Base-by-base conservation (phyloP, 768 basidiomycete species). In the Daedalea quercina region DNA sequence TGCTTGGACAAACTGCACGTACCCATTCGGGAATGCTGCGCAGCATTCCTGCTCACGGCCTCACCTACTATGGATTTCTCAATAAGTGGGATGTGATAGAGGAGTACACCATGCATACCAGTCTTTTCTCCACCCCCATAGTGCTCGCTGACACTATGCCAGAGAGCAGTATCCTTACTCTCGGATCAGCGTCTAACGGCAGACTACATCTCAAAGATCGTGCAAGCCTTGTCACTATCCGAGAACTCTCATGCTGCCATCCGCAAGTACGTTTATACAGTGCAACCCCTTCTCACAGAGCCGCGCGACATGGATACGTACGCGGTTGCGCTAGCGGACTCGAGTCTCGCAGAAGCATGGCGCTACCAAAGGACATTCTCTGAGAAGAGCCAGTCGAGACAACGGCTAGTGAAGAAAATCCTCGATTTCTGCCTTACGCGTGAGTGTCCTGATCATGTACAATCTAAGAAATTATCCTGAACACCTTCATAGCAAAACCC, bases 171-270 rank as follows among this genome's bases (percentile, higher is more conserved):
- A 13, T 77, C 83, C 19, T 72, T 86, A 28, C 79, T 93, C 24
- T 81, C 85, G 1, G 90, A 91, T 63, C 73, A 76, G 12, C 83
- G 90, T 17, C 67, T 93, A 19, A 86, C 85, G 54, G 76, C 80
- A 57, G 88, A 92, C 63, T 85, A 84, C 61, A 76, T 84, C 11
- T 85, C 89, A 24, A 91, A 92, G 68, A 84, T 91, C 25, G 65
- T 92, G 3, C 80, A 82, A 57, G 82, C 84, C 8, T 76, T 87
- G 26, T 77, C 79, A 3, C 60, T 73, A 33, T 64, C 75, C 4
- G 59, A 68, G 25, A 63, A 80, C 42, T 63, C 84, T 0, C 67
- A 74, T 25, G 65, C 76, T 2, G 78, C 89, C 40, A 76, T 92
- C 34, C 77, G 87, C 47, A 78, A 77, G 65, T 93, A 90, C 60